Base-by-base conservation (phyloP, 768 basidiomycete genomes). In the Suillus lakei region DNA sequence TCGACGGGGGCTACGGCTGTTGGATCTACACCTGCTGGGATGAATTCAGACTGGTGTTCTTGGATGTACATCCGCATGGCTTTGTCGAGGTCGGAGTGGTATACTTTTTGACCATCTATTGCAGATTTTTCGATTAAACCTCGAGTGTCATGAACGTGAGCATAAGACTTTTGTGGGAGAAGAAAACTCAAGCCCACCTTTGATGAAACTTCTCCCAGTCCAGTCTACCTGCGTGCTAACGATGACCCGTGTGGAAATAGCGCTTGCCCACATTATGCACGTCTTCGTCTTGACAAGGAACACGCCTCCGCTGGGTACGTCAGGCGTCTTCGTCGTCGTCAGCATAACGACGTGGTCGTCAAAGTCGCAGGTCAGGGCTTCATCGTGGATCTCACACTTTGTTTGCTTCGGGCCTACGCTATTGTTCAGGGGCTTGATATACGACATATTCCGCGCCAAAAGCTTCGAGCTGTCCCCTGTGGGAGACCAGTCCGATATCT, bases 181-280 rank as follows among this genome's bases (percentile, higher is more conserved):
- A 9, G 8, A 51, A 2, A 30, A 39, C 13, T 39, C 39, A 15
- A 15, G 16, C 81, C 68, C 64, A 95, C 96, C 91, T 79, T 93
- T 97, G 77, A 99, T 96, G 79, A 98, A 99, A 79, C 94, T 96
- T 70, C 95, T 85, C 51, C 96, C 96, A 0, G 93, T 94, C 96
- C 97, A 99, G 66, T 98, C 96, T 2, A 99, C 93, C 68, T 91
- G 87, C 5, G 92, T 95, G 48, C 94, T 96, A 4, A 99, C 93
- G 13, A 96, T 68, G 16, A 99, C 88, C 64, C 85, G 88, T 7
- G 92, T 91, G 28, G 90, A 86, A 60, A 91, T 84, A 4, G 85
- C 80, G 60, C 91, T 90, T 13, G 95, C 96, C 96, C 96, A 99
- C 83, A 88, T 99, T 55, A 99, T 83, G 74, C 97, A 98, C 15